These are phyloP conservation scores for Epichloe typhina DNA, from an alignment of 2,329 filamentous ascomycete species.

Conservation along the genomic window DNA sequence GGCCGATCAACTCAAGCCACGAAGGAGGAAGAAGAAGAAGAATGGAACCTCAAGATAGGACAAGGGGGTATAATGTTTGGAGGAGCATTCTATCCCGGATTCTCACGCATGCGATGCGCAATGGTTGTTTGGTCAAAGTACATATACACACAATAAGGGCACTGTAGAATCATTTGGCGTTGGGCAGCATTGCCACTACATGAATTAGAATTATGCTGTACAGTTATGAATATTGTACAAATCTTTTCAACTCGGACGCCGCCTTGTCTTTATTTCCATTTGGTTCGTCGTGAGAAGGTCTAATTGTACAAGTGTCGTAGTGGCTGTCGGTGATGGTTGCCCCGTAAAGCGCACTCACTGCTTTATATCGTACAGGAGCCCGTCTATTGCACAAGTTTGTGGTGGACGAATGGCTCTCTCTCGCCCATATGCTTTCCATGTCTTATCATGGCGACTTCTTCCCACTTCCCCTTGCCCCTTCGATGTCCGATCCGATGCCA, in stretches of 20 bases:
- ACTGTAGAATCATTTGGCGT: conserved; percentile 5
- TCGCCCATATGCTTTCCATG: no score
- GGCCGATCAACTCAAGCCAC: neutral
- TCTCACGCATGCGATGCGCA: neutral
- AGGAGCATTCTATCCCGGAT: conserved; percentile 2
- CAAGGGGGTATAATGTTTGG: conserved; percentile 1
- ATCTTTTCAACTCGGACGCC: neutral
- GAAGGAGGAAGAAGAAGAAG: neutral
- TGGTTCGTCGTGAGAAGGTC: no score
- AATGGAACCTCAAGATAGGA: no score
- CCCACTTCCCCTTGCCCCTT: neutral
- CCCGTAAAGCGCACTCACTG: neutral
- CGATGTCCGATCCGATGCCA: no score
- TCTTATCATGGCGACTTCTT: neutral
- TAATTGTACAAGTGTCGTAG: no score
- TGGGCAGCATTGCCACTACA: conserved; percentile 1
- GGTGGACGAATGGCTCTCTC: no score
- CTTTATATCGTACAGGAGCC: neutral
- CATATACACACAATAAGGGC: neutral
- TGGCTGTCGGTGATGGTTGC: neutral
- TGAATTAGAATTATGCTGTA: conserved; percentile 1
- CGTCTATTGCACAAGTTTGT: no score
- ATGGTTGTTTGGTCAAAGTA: neutral
- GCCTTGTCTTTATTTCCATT: no score
- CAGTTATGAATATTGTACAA: conserved; percentile 2